Evolutionary conservation across 2,329 filamentous ascomycete genomes (phyloP).

Genomic region (Fusarium sp.): DNA sequence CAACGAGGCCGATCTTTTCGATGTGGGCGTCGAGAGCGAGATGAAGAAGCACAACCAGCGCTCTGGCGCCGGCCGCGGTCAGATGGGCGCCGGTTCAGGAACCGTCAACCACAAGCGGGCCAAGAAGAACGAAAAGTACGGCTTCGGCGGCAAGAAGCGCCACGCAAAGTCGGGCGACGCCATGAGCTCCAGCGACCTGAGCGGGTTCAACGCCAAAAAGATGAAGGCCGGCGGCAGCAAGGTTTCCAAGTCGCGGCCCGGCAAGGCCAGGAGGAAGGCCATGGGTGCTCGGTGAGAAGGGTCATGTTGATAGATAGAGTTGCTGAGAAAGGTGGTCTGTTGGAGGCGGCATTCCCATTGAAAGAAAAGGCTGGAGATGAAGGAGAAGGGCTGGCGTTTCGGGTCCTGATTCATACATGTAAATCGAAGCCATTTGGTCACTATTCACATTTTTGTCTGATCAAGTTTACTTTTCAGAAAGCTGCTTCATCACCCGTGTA

Average conservation of each 20-base stretch:
- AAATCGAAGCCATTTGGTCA: slow-evolving; percentile 37
- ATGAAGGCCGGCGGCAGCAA: slow-evolving; percentile 75
- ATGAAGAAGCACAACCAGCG: slow-evolving; percentile 54
- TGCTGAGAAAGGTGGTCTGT: slow-evolving; percentile 9
- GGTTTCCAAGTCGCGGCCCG: slow-evolving; percentile 56
- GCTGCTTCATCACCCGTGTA: background rate
- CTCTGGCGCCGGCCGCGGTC: slow-evolving; percentile 52
- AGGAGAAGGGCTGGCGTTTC: slow-evolving; percentile 40
- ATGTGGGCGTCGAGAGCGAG: slow-evolving; percentile 83
- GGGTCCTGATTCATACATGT: slow-evolving; percentile 40
- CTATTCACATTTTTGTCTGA: slow-evolving; percentile 30
- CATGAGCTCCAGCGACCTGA: slow-evolving; percentile 81
- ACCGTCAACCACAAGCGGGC: slow-evolving; percentile 76
- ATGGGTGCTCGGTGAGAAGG: slow-evolving; percentile 41
- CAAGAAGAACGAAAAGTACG: slow-evolving; percentile 95
- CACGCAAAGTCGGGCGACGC: slow-evolving; percentile 92
- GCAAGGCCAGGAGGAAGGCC: slow-evolving; percentile 64
- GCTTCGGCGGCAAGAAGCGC: slow-evolving; percentile 95
- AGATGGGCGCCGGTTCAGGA: slow-evolving; percentile 37
- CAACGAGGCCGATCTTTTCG: slow-evolving; percentile 89
- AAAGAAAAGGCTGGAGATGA: slow-evolving; percentile 38
- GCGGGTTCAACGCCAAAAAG: slow-evolving; percentile 80
- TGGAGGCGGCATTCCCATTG: slow-evolving; percentile 25
- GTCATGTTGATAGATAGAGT: slow-evolving; percentile 2
- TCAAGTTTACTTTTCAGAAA: background rate